These are phyloP conservation scores for Ogataea hybrid DNA, from an alignment of 1,139 yeast genomes.

Conservation along the genomic window DNA sequence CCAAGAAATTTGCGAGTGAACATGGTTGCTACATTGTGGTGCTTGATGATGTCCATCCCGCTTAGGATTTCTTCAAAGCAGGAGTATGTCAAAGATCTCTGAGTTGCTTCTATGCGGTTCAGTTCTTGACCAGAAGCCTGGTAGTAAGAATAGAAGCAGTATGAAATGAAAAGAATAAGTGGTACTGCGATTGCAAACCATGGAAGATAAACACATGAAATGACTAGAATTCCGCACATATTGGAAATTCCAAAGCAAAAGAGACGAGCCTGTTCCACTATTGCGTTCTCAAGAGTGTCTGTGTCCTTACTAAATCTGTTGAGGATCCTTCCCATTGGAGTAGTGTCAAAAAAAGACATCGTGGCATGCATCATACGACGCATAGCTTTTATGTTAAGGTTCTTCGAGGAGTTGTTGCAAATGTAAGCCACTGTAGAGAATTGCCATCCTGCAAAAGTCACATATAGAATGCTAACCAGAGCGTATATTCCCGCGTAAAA, in stretches of 20 bases:
- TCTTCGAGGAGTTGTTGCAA: slow-evolving; percentile 48
- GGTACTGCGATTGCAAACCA: slow-evolving; percentile 63
- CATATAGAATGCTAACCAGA: slow-evolving; percentile 41
- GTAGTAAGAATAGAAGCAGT: slow-evolving; percentile 57
- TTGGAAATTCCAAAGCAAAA: slow-evolving; percentile 48
- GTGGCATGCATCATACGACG: slow-evolving; percentile 49
- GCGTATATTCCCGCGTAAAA: slow-evolving; percentile 75
- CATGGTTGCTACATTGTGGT: slow-evolving; percentile 40
- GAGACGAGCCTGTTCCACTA: slow-evolving; percentile 50
- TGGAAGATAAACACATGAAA: slow-evolving; percentile 72
- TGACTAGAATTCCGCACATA: slow-evolving; percentile 60
- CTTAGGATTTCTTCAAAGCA: slow-evolving; percentile 73
- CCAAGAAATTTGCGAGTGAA: slow-evolving; percentile 50
- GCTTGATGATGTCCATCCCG: slow-evolving; percentile 68
- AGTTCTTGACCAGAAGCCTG: slow-evolving; percentile 76
- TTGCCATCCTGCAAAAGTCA: slow-evolving; percentile 39
- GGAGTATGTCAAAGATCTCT: slow-evolving; percentile 74
- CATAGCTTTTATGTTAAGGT: slow-evolving; percentile 43
- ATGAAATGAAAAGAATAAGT: slow-evolving; percentile 44
- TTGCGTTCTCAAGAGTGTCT: slow-evolving; percentile 56
- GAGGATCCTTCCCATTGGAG: slow-evolving; percentile 60
- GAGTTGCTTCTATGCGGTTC: slow-evolving; percentile 75
- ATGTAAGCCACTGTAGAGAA: slow-evolving; percentile 49
- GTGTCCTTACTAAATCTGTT: slow-evolving; percentile 64
- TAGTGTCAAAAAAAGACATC: slow-evolving; percentile 56